Evolutionary conservation across 2,329 filamentous ascomycete species (phyloP), one percentile per base, ranked within the genome.

Genomic region (Paracorniculantispora psalliotae): DNA sequence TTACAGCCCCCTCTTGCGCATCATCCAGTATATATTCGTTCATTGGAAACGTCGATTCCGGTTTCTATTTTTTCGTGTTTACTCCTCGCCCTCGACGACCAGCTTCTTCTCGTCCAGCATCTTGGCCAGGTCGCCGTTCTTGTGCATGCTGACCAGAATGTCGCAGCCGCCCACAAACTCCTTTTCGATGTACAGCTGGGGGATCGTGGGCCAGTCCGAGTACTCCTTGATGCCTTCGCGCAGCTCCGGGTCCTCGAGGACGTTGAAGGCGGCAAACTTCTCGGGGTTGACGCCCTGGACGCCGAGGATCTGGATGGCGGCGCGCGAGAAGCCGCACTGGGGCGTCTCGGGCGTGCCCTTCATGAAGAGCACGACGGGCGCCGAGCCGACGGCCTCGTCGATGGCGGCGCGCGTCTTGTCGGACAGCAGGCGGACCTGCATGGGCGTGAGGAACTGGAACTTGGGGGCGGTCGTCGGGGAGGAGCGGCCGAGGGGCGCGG

Each of bases 211-310:
- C 94, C 94, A 99, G 72, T 97, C 94, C 1, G 92, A 96, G 80
- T 94, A 99, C 77, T 99, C 93, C 78, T 99, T 99, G 79, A 99
- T 96, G 55, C 94, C 93, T 76, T 87, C 79, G 67, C 94, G 85
- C 71, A 99, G 76, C 71, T 96, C 92, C 4, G 88, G 75, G 73
- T 97, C 92, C 76, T 97, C 94, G 59, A 99, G 77, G 41, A 99
- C 94, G 76, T 99, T 97, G 76, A 96, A 97, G 8, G 94, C 93
- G n/a, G 92, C 90, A 72, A 99, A 99, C 79, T 97, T 97, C 64
- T 83, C 82, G 17, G 94, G 94, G 77, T 97, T 90, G 62, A 99
- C 92, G 64, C 94, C 94, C 77, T 99, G 93, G 68, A 97, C 77
- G 60, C 93, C 91, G 63, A 99, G 81, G 68, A 99, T 92, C 80